phyloP scores from a whole-genome alignment of 345 rosid species.

The Aquilaria sinensis region DNA sequence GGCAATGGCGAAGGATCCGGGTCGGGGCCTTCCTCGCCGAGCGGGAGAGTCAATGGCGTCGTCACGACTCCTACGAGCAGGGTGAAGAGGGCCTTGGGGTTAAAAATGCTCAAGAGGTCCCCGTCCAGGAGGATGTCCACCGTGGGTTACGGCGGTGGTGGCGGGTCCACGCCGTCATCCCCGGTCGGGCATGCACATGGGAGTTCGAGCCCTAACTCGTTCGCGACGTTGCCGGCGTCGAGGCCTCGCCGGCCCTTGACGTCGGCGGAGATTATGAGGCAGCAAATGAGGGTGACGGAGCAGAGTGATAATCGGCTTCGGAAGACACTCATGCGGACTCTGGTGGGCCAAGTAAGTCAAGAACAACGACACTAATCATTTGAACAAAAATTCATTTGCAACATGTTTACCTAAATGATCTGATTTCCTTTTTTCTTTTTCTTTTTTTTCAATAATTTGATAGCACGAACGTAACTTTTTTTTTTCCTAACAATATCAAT shows the following conservation, averaged over 20 bases:
- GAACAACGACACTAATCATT: background rate
- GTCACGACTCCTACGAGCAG: slow-evolving; percentile 68
- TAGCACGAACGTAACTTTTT: too few relatives aligned
- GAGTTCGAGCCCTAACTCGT: slow-evolving; percentile 27
- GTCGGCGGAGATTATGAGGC: slow-evolving; percentile 92
- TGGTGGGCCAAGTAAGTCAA: slow-evolving; percentile 82
- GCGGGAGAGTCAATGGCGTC: slow-evolving; percentile 38
- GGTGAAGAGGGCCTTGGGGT: slow-evolving; percentile 66
- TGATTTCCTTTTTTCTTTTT: background rate
- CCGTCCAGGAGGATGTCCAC: slow-evolving; percentile 62
- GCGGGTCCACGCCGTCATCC: slow-evolving; percentile 40
- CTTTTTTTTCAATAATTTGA: background rate
- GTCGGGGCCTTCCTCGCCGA: slow-evolving; percentile 15
- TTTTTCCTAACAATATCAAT: too few relatives aligned
- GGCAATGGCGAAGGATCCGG: slow-evolving; percentile 26
- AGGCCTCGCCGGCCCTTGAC: slow-evolving; percentile 72
- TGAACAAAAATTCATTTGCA: too few relatives aligned
- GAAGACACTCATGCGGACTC: slow-evolving; percentile 80
- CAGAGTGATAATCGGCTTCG: slow-evolving; percentile 78
- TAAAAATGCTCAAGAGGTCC: slow-evolving; percentile 68
- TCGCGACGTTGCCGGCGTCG: slow-evolving; percentile 32
- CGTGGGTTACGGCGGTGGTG: slow-evolving; percentile 18
- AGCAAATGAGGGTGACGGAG: slow-evolving; percentile 89
- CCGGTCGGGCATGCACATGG: slow-evolving; percentile 27
- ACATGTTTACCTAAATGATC: too few relatives aligned